phyloP scores from a whole-genome alignment of 169 alveolate species.

The Eimeria maxima region DNA sequence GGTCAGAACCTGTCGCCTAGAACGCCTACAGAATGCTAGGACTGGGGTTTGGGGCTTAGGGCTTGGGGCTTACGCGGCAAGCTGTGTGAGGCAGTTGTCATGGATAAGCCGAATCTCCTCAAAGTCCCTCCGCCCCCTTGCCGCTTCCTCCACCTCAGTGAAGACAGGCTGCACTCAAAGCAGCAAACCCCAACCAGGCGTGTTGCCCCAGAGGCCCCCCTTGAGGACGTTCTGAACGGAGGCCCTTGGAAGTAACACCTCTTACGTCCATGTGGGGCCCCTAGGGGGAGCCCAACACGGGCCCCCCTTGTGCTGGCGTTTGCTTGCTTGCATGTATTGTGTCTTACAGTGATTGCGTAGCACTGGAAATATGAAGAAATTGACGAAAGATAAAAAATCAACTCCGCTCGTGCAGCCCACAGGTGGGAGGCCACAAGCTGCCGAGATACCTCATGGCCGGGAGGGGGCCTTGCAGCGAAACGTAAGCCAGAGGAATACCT shows the following conservation, averaged over 20 bases:
- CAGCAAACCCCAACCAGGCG: conserved; percentile 35
- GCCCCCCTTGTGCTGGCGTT: too few relatives aligned
- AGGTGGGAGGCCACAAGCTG: not conserved
- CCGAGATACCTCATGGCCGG: not conserved
- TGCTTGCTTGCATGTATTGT: not conserved
- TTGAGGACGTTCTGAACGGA: too few relatives aligned
- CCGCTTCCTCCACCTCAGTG: conserved; percentile 30
- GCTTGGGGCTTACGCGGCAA: conserved; percentile 39
- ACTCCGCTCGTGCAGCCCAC: conserved; percentile 16
- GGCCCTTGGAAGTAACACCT: too few relatives aligned
- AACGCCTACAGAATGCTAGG: not conserved
- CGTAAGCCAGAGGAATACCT: not conserved
- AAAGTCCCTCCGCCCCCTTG: conserved; percentile 38
- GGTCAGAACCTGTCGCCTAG: too few relatives aligned
- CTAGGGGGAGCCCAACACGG: not conserved
- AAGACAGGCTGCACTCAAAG: conserved; percentile 29
- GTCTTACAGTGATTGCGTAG: not conserved
- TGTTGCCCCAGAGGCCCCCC: not conserved
- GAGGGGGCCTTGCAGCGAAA: not conserved
- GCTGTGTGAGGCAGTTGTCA: conserved; percentile 31
- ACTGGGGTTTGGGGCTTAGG: not conserved
- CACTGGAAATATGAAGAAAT: conserved; percentile 7
- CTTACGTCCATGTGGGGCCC: conserved; percentile 15
- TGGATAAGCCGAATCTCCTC: conserved; percentile 38
- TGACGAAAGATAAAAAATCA: not conserved